Evolutionary conservation across 2,329 filamentous ascomycete species (phyloP).

Genomic region (Cercospora canescens): DNA sequence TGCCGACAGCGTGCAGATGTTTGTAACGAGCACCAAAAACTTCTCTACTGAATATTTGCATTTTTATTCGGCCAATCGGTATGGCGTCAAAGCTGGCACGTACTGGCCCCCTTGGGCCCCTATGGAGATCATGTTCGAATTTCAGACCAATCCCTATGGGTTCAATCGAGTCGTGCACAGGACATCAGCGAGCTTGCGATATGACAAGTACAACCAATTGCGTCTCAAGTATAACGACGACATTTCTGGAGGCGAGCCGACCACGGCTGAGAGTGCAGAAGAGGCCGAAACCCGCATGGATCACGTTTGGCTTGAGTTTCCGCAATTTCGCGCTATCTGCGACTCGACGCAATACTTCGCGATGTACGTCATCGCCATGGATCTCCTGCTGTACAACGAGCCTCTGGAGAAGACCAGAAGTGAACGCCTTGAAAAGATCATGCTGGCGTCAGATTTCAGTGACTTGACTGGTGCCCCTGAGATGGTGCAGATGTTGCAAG

Average conservation of each 20-base stretch:
- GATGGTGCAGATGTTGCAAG: conserved; percentile 88
- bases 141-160: conserved; percentile 89
- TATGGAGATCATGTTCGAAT: conserved; percentile 98
- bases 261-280: conserved; percentile 43
- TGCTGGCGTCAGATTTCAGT: conserved; percentile 97
- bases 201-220: conserved; percentile 97
- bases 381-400: conserved; percentile 93
- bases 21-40: conserved; percentile 91
- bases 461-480: conserved; percentile 90
- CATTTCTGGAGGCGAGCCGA: conserved; percentile 63
- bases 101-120: conserved; percentile 98
- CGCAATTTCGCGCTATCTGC: conserved; percentile 88
- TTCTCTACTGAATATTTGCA: conserved; percentile 82
- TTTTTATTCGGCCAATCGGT: conserved; percentile 91
- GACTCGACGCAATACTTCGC: conserved; percentile 97
- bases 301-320: conserved; percentile 95
- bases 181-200: conserved; percentile 89
- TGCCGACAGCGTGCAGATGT: conserved; percentile 98
- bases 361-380: conserved; percentile 95
- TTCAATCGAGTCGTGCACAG: conserved; percentile 97
- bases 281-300: conserved; percentile 74
- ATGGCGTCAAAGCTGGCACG: conserved; percentile 79
- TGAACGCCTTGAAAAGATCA: conserved; percentile 95
- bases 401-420: conserved; percentile 95
- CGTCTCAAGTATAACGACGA: conserved; percentile 97